Evolutionary conservation across 2,329 filamentous ascomycete genomes (phyloP).

Genomic region (Aspergillus udagawae): DNA sequence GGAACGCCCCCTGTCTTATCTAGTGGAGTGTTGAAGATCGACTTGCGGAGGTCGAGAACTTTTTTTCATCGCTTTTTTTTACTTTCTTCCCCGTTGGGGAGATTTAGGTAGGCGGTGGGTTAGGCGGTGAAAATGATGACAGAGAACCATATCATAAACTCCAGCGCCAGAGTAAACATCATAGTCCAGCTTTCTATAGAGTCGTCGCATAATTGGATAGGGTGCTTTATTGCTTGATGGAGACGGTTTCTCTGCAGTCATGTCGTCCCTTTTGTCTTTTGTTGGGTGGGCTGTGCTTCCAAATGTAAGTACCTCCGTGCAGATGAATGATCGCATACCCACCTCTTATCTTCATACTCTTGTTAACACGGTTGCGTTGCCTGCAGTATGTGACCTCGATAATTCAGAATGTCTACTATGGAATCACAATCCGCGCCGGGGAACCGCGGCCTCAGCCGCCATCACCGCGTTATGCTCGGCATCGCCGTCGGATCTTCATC

Average conservation of each 20-base stretch:
- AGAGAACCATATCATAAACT: conserved; percentile 1
- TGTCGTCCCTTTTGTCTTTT: conserved; percentile 50
- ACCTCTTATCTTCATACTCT: neutral
- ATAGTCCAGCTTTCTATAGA: neutral
- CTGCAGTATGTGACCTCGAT: conserved; percentile 70
- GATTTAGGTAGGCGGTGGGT: conserved; percentile 22
- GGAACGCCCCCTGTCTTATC: conserved; percentile 1
- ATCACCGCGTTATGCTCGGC: conserved; percentile 64
- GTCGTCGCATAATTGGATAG: neutral
- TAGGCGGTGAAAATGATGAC: conserved; percentile 18
- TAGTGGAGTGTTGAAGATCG: neutral
- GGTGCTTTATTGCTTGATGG: neutral
- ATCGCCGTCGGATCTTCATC: conserved; percentile 80
- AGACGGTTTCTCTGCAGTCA: conserved; percentile 9
- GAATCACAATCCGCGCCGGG: conserved; percentile 83
- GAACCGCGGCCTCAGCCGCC: conserved; percentile 68
- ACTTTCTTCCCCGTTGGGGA: conserved; percentile 11
- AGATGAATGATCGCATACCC: neutral
- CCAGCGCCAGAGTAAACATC: conserved; percentile 1
- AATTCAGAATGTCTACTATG: conserved; percentile 78
- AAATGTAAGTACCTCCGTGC: conserved; percentile 44
- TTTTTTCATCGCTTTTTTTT: conserved; percentile 28
- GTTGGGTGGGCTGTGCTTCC: conserved; percentile 61
- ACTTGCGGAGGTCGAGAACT: conserved; percentile 15
- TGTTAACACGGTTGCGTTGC: conserved; percentile 6